Percentiles rank a stretch among this genome's conserved stretches.
These are phyloP conservation scores for Termitomyces sp. DNA, from an alignment of 768 basidiomycete genomes.

Conservation along the genomic window DNA sequence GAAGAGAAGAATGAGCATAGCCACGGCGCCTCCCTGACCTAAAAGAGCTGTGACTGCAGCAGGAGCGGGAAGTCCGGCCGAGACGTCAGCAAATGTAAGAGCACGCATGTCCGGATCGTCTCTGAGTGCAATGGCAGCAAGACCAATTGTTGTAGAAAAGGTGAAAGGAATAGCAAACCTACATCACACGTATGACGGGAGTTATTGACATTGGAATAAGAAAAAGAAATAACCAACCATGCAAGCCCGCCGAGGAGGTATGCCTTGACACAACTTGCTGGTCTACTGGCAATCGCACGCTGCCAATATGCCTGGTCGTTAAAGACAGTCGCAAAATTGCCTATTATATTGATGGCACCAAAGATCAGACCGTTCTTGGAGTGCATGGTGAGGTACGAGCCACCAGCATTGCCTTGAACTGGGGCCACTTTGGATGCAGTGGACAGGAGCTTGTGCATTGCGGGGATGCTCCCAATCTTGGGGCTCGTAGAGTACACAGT, in stretches of 20 bases:
- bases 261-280: constrained; percentile 83
- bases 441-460: constrained; percentile 79
- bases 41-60: constrained; percentile 80
- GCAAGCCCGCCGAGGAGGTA: constrained; percentile 86
- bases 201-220: background rate
- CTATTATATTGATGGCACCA: constrained; percentile 83
- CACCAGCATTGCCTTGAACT: constrained; percentile 76
- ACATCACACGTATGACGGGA: background rate
- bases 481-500: constrained; percentile 67
- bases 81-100: constrained; percentile 57
- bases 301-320: constrained; percentile 84
- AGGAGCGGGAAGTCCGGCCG: constrained; percentile 83
- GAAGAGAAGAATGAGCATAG: constrained; percentile 78
- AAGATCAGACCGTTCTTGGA: constrained; percentile 77
- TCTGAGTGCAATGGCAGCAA: constrained; percentile 77
- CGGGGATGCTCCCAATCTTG: constrained; percentile 71
- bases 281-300: constrained; percentile 82
- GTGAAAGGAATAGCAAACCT: constrained; percentile 85
- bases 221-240: constrained; percentile 19
- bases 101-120: constrained; percentile 49
- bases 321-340: constrained; percentile 65
- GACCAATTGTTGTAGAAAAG: constrained; percentile 82
- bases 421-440: constrained; percentile 48
- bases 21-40: constrained; percentile 73
- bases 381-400: constrained; percentile 79